phyloP scores from a whole-genome alignment of 495 filamentous ascomycete genomes.

The Neurospora pannonica region DNA sequence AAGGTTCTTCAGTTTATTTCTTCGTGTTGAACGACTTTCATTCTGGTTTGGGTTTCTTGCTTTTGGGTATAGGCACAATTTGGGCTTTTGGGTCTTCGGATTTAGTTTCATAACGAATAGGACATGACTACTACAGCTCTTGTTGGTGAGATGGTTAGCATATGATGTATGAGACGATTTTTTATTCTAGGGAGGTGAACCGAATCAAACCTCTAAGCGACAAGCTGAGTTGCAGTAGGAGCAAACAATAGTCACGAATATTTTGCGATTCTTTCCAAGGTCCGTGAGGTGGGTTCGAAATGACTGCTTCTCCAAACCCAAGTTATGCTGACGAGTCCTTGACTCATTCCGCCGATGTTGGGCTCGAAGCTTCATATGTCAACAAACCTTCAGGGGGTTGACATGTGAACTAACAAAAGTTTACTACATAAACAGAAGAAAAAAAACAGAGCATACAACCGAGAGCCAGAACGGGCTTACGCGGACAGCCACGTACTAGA shows the following conservation, averaged over 20 bases:
- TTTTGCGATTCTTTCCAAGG: background rate
- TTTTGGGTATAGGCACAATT: background rate
- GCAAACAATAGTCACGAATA: background rate
- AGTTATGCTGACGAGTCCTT: background rate
- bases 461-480: background rate
- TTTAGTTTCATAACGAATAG: background rate
- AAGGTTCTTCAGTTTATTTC: background rate
- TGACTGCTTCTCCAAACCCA: background rate
- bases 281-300: background rate
- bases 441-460: background rate
- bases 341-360: background rate
- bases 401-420: background rate
- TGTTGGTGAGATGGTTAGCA: background rate
- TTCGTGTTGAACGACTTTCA: background rate
- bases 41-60: background rate
- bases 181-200: background rate
- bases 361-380: background rate
- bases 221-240: background rate
- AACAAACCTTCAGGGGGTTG: background rate
- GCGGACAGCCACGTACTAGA: background rate
- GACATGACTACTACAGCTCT: slow-evolving; percentile 17
- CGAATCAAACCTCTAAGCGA: background rate
- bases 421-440: background rate
- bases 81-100: background rate
- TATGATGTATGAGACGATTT: background rate